Conservation (phyloP, 257 asterid species). For the Solanum corneliomulleri region DNA sequence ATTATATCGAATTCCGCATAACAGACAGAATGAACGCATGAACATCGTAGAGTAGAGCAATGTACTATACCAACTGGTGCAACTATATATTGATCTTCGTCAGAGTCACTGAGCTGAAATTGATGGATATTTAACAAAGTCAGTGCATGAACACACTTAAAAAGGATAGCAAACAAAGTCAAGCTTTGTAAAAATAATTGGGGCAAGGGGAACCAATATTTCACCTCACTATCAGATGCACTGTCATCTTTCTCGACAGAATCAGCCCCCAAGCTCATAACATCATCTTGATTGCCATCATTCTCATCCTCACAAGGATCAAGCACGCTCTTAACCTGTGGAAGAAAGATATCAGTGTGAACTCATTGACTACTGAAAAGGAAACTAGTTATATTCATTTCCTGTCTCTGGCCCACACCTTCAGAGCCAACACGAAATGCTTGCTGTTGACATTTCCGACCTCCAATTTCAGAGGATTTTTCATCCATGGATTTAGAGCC, state of each 20-base stretch:
- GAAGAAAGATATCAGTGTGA: neutral
- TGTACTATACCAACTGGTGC: constrained; percentile 48
- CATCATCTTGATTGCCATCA: constrained; percentile 51
- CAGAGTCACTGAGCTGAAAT: constrained; percentile 62
- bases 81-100: constrained; percentile 59
- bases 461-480: constrained; percentile 81
- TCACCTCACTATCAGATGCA: constrained; percentile 78
- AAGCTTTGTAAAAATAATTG: neutral
- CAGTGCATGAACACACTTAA: neutral
- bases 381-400: neutral
- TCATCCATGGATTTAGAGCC: constrained; percentile 67
- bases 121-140: neutral
- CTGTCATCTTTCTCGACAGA: constrained; percentile 37
- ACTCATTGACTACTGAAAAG: neutral
- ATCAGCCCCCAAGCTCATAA: constrained; percentile 58
- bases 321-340: constrained; percentile 90
- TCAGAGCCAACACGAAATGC: constrained; percentile 77
- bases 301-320: constrained; percentile 96
- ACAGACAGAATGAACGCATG: neutral
- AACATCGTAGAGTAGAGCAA: neutral
- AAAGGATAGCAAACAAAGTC: neutral
- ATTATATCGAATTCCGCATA: too few relatives aligned
- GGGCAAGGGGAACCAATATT: neutral
- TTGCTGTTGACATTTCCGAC: constrained; percentile 92
- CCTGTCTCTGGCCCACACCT: constrained; percentile 33